These are phyloP conservation scores for Cadophora malorum DNA, from an alignment of 2,329 filamentous ascomycete species.

Conservation along the genomic window DNA sequence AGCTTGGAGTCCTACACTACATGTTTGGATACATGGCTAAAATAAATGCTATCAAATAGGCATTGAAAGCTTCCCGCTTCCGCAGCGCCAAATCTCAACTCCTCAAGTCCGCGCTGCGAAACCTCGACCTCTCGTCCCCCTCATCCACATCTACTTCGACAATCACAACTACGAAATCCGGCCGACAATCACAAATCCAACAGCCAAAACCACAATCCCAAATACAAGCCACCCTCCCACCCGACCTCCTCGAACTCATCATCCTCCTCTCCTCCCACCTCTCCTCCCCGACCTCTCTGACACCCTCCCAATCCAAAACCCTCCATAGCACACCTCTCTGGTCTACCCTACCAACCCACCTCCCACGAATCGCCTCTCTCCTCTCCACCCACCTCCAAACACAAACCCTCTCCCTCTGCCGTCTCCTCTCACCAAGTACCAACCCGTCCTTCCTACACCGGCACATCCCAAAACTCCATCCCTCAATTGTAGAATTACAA, in stretches of 20 bases:
- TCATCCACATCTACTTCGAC: constrained; percentile 23
- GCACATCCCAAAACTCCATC: constrained; percentile 56
- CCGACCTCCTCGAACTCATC: constrained; percentile 59
- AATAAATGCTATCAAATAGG: constrained; percentile 44
- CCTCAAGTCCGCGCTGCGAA: constrained; percentile 57
- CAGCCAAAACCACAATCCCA: constrained; percentile 11
- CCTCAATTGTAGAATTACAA: constrained; percentile 49
- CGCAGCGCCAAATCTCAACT: constrained; percentile 57
- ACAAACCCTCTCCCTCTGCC: constrained; percentile 56
- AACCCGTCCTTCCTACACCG: constrained; percentile 63
- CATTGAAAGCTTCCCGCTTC: constrained; percentile 57
- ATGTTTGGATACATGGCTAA: constrained; percentile 36
- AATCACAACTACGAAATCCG: constrained; percentile 32
- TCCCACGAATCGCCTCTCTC: constrained; percentile 55
- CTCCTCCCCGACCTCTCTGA: constrained; percentile 46
- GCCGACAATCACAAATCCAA: constrained; percentile 11
- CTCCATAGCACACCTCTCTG: constrained; percentile 60
- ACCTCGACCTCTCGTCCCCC: constrained; percentile 48
- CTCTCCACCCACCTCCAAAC: constrained; percentile 58
- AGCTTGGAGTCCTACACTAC: not conserved
- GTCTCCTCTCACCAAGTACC: constrained; percentile 55
- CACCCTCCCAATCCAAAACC: constrained; percentile 48
- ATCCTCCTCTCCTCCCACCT: constrained; percentile 57
- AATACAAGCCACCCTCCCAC: constrained; percentile 46
- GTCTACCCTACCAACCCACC: constrained; percentile 53